Percentiles rank a stretch among this genome's conserved stretches.
Evolutionary conservation across 2,329 filamentous ascomycete species (phyloP).

Genomic region (Xylariaceae sp.): DNA sequence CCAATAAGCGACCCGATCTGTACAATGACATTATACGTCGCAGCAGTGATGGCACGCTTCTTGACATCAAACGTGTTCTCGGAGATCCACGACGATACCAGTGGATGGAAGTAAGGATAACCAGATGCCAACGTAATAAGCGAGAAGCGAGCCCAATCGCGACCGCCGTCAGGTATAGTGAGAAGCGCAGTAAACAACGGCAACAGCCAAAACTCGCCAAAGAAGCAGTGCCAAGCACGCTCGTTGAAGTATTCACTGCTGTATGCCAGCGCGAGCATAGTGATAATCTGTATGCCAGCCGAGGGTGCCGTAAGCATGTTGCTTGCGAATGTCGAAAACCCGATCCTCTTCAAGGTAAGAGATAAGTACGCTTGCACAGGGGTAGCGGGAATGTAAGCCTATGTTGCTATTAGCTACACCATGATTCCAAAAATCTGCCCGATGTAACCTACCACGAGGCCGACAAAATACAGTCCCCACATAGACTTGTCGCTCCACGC

Average conservation of each 20-base stretch:
- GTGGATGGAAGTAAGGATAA: slow-evolving; percentile 47
- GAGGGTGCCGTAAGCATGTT: slow-evolving; percentile 61
- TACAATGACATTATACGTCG: slow-evolving; percentile 47
- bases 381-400: slow-evolving; percentile 48
- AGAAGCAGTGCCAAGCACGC: slow-evolving; percentile 39
- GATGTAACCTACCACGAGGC: slow-evolving; percentile 29
- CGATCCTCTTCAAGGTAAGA: slow-evolving; percentile 51
- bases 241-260: slow-evolving; percentile 32
- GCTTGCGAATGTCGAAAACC: slow-evolving; percentile 56
- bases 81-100: slow-evolving; percentile 43
- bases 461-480: slow-evolving; percentile 42
- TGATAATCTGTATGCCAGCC: slow-evolving; percentile 42
- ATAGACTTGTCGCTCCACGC: slow-evolving; percentile 4
- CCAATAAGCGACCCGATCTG: slow-evolving; percentile 40
- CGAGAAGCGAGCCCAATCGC: slow-evolving; percentile 38
- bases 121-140: slow-evolving; percentile 37
- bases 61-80: slow-evolving; percentile 45
- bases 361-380: slow-evolving; percentile 53
- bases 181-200: slow-evolving; percentile 44
- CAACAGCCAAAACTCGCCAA: slow-evolving; percentile 46
- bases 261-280: slow-evolving; percentile 20
- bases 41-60: slow-evolving; percentile 42
- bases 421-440: neutral
- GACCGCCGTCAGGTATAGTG: slow-evolving; percentile 30
- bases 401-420: slow-evolving; percentile 2